Evolutionary conservation across 2,329 filamentous ascomycete species (phyloP), one percentile per base, ranked within the genome.

Genomic region (Cryphonectria naterciae): DNA sequence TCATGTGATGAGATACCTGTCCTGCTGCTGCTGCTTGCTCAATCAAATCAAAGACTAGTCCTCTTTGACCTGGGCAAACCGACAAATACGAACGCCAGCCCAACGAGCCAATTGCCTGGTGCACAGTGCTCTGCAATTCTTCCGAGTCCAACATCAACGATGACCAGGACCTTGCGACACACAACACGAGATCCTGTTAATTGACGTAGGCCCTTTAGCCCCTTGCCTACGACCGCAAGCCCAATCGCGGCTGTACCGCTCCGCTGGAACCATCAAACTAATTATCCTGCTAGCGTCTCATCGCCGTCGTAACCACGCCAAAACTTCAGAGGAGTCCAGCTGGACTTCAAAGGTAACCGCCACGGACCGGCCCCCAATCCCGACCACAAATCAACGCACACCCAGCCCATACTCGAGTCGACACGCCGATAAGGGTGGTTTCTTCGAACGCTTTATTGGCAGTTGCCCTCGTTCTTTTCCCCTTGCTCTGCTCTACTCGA

Each of bases 1-100:
- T 66, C 64, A 66, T 66, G 64, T 66, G 64, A 66, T 52, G 49
- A 66, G 64, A 25, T 25, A 28, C 49, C 28, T 25, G 35, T 28
- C 49, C 41, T 22, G 35, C 19, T 49, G 46, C 43, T 66, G 32
- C 32, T 35, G 37, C 37, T 39, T 65, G 43, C 62, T 32, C 28
- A n/a, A 7, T 15, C n/a, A n/a, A 15, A 17, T 28, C 22, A 19
- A 28, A 1, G 41, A 22, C 37, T 46, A 64, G 37, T 43, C 32
- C 61, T 28, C 25, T 65, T n/a, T 52, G 25, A 25, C 43, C n/a
- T 25, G 41, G 22, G 22, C 46, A 35, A 66, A 56, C 25, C 19
- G 22, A 54, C 64, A 35, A 39, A 54, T 52, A 61, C 58, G 58
- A 61, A 61, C 22, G 17, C 35, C 58, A 22, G 15, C 13, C 28